Evolutionary conservation across 768 basidiomycete species (phyloP), one percentile per base, ranked within the genome.

Genomic region (Calocera viscosa): DNA sequence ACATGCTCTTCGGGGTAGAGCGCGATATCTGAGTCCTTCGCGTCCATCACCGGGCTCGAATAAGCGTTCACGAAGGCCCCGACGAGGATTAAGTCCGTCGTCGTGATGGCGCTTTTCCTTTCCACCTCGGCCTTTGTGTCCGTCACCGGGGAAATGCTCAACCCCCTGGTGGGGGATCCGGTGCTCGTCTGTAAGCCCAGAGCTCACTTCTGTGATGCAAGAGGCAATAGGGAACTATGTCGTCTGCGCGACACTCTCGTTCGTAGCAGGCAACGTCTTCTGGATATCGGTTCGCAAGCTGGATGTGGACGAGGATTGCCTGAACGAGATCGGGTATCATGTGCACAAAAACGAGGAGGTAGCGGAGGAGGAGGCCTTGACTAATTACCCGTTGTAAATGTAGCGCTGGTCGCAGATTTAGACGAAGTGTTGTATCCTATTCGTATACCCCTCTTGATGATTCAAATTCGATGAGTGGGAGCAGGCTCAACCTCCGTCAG

Each of bases 1-100:
- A 5, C 5, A 30, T n/a, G n/a, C n/a, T n/a, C n/a, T n/a, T n/a
- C n/a, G n/a, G 30, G 14, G 26, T 10, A 32, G 7, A 60, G 53
- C 10, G 84, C 78, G 17, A 68, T 85, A 64, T 83, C 82, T 72
- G 89, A 91, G 77, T 90, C 92, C 73, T 80, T 90, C 63, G 88
- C 88, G 1, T 86, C 86, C 2, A 89, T 92, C 76, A 91, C 89
- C 0, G 87, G 88, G 8, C 82, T 92, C 67, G 89, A 92, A 74
- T 91, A 91, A 71, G 90, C 89, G n/a, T 92, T 87, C 78, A 89
- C 87, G 30, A 91, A 92, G 76, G 91, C 90, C n/a, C 91, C 91
- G 16, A 85, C 80, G 75, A 89, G 89, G 76, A 93, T 93, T 91
- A 84, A 85, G 30, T 90, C 89, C 49, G 83, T 93, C n/a, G n/a